Evolutionary conservation across 2,329 filamentous ascomycete genomes (phyloP), one percentile per base, ranked within the genome.

Genomic region (Diaporthe caulivora): DNA sequence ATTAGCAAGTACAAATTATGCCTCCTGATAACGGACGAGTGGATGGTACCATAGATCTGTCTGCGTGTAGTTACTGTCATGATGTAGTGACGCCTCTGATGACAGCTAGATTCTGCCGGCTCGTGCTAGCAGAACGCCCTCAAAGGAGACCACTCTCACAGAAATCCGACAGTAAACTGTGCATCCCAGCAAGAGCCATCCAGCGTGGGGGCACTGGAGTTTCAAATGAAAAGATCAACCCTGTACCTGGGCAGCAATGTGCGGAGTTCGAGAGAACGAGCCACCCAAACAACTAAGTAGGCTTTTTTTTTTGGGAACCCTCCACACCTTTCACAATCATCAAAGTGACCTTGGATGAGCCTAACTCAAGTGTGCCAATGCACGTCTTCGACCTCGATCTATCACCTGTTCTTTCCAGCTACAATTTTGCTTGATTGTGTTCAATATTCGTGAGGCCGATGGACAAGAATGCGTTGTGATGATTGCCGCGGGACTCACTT

Each of bases 51-150:
- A 21, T 40, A n/a, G 17, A 40, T 51, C 3, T 34, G 8, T 40
- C 17, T 67, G n/a, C 10, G 26, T 8, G 5, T 37, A 26, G 47
- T 53, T 18, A 34, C n/a, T 26, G 17, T 18, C n/a, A 40, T 53
- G 31, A 53, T 67, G 44, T 26, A 40, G 62, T 67, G 62, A 40
- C n/a, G 62, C 62, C 31, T 40, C 31, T 37, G 13, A 51, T 65
- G 47, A 67, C 62, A 40, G n/a, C n/a, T 67, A 29, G 31, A 53
- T 18, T 53, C 47, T 67, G n/a, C 44, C 13, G 31, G n/a, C n/a
- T 26, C 47, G 21, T 40, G 31, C 62, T 40, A 53, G 31, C 1
- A 26, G n/a, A 21, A 7, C 31, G n/a, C 31, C 21, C 3, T 37
- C 13, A 21, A 21, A 21, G 44, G 9, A 2, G 31, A 15, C 47